Evolutionary conservation across 495 filamentous ascomycete species (phyloP).

Genomic region (Emericellopsis terricola): DNA sequence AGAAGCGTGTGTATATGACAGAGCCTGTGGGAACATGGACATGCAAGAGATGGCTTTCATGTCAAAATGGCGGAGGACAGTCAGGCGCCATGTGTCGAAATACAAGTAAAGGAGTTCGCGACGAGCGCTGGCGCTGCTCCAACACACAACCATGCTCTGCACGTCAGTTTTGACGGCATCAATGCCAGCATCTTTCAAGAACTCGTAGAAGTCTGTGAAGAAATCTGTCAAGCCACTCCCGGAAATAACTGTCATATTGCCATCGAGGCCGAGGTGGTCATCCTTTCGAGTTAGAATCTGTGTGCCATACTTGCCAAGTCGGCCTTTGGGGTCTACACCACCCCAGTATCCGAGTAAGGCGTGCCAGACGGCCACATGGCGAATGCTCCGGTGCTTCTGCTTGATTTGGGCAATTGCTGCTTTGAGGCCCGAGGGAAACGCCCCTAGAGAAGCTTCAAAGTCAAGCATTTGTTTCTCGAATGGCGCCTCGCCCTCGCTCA

Average conservation of each 20-base stretch:
- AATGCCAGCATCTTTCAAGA: slow-evolving; percentile 48
- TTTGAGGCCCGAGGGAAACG: slow-evolving; percentile 67
- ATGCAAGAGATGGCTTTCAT: slow-evolving; percentile 78
- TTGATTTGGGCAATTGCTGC: slow-evolving; percentile 50
- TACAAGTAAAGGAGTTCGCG: slow-evolving; percentile 52
- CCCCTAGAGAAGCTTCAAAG: slow-evolving; percentile 71
- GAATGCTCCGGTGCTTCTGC: slow-evolving; percentile 48
- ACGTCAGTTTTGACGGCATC: slow-evolving; percentile 82
- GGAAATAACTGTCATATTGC: slow-evolving; percentile 55
- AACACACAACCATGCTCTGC: slow-evolving; percentile 70
- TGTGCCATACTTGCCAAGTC: slow-evolving; percentile 67
- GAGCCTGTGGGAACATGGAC: slow-evolving; percentile 64
- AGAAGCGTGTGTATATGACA: slow-evolving; percentile 57
- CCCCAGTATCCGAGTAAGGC: slow-evolving; percentile 94
- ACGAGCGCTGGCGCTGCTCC: slow-evolving; percentile 46
- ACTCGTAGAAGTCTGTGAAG: slow-evolving; percentile 84
- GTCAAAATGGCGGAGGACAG: slow-evolving; percentile 59
- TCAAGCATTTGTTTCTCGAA: slow-evolving; percentile 37
- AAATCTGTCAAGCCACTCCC: slow-evolving; percentile 50
- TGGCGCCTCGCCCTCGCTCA: slow-evolving; percentile 30
- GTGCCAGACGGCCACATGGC: slow-evolving; percentile 89
- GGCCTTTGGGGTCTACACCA: slow-evolving; percentile 54
- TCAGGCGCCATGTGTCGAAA: slow-evolving; percentile 71
- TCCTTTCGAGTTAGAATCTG: slow-evolving; percentile 37
- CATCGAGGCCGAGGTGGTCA: slow-evolving; percentile 33